Conservation (phyloP, 1,284 basidiomycete species). For the Cutaneotrichosporon sp. region DNA sequence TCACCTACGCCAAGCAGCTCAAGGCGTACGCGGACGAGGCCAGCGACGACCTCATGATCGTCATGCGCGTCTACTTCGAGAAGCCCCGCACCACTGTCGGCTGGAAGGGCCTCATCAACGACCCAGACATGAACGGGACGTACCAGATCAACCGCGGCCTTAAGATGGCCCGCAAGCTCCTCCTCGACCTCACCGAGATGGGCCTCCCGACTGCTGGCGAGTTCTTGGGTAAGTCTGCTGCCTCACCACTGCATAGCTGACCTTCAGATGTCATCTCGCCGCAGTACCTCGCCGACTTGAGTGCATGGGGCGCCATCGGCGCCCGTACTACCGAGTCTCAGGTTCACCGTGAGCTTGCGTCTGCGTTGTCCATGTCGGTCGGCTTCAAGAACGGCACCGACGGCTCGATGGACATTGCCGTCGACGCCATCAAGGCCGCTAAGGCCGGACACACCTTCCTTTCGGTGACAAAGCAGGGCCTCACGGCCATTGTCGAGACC, state of each 20-base stretch:
- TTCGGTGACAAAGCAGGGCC: conserved; percentile 84
- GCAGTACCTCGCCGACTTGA: conserved; percentile 60
- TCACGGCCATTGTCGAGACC: conserved; percentile 87
- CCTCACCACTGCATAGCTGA: background rate
- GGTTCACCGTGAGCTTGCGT: conserved; percentile 86
- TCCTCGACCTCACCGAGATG: conserved; percentile 80
- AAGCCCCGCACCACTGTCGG: conserved; percentile 85
- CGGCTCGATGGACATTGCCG: conserved; percentile 69
- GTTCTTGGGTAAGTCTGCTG: conserved; percentile 61
- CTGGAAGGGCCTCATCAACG: conserved; percentile 62
- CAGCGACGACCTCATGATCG: conserved; percentile 81
- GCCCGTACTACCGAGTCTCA: conserved; percentile 94
- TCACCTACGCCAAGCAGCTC: conserved; percentile 76
- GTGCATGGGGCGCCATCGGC: conserved; percentile 96
- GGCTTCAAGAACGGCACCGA: conserved; percentile 57
- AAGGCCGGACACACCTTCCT: conserved; percentile 84
- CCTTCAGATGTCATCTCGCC: conserved; percentile 72
- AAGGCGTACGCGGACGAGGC: conserved; percentile 73
- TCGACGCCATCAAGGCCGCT: conserved; percentile 88
- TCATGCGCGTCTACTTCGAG: conserved; percentile 97
- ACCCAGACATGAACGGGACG: conserved; percentile 80
- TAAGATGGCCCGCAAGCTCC: conserved; percentile 75
- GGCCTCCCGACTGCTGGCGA: conserved; percentile 93
- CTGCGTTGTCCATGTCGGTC: conserved; percentile 83
- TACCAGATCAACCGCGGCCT: conserved; percentile 98